A percentile compares a stretch with the other conserved stretches of the same genome.
These are phyloP conservation scores for Eustoma russellianum DNA, from an alignment of 257 asterid species.

Conservation along the genomic window DNA sequence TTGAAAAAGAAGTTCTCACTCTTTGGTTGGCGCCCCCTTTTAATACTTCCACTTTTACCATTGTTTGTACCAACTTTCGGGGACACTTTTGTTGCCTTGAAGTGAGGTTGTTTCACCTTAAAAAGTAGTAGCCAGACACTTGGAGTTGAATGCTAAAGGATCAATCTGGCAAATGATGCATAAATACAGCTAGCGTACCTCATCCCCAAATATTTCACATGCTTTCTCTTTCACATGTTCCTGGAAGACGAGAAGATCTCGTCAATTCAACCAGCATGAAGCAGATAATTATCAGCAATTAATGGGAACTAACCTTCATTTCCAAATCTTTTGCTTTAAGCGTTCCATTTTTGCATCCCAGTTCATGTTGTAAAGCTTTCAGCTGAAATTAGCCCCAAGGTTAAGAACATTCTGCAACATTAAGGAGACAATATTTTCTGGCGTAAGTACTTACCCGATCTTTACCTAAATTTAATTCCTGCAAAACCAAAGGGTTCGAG, in stretches of 20 bases:
- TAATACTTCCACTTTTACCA: constrained; percentile 21
- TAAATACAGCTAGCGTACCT: constrained; percentile 30
- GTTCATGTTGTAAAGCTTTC: constrained; percentile 57
- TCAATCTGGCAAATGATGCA: background rate
- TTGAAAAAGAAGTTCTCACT: constrained; percentile 31
- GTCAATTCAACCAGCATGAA: background rate
- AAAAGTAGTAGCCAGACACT: constrained; percentile 9
- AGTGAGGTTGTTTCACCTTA: constrained; percentile 21
- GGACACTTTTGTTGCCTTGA: constrained; percentile 17
- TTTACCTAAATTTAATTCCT: constrained; percentile 68
- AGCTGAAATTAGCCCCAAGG: constrained; percentile 32
- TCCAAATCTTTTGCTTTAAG: constrained; percentile 35
- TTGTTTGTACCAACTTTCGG: constrained; percentile 18
- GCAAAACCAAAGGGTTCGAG: constrained; percentile 19
- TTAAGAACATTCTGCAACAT: background rate
- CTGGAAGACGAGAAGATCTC: constrained; percentile 20
- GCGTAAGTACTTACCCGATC: constrained; percentile 44
- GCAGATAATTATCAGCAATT: background rate
- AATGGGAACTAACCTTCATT: constrained; percentile 34
- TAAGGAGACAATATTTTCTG: constrained; percentile 5
- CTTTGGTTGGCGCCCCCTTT: constrained; percentile 21
- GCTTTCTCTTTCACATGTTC: constrained; percentile 13
- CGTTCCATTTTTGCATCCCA: constrained; percentile 49
- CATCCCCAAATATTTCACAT: constrained; percentile 18
- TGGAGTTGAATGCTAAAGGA: constrained; percentile 1